Conservation (phyloP, 2,329 filamentous ascomycete species). For the Fusarium sp. region DNA sequence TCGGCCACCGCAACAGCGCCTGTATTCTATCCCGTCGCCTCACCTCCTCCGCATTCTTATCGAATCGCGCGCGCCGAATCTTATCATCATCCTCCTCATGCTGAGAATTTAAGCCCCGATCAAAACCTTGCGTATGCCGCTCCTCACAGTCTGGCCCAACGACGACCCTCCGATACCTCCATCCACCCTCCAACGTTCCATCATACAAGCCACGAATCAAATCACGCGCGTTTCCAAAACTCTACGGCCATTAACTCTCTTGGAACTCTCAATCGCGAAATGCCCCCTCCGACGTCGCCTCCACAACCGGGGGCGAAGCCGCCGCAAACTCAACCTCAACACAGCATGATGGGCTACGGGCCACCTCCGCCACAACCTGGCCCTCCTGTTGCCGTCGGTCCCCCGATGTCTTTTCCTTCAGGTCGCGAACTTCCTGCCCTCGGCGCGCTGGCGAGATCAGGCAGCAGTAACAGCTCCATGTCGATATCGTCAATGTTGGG, state of each 20-base stretch:
- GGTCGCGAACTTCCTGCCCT: slow-evolving; percentile 65
- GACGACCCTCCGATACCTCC: slow-evolving; percentile 55
- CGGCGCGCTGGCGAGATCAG: slow-evolving; percentile 58
- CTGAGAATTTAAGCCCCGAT: slow-evolving; percentile 37
- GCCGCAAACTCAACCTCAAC: slow-evolving; percentile 42
- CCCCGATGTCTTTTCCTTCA: slow-evolving; percentile 56
- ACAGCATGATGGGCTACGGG: slow-evolving; percentile 52
- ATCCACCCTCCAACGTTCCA: slow-evolving; percentile 51
- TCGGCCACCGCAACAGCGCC: slow-evolving; percentile 23
- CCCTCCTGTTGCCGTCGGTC: slow-evolving; percentile 54
- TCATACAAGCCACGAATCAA: slow-evolving; percentile 45
- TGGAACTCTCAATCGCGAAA: slow-evolving; percentile 51
- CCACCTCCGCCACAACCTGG: slow-evolving; percentile 56
- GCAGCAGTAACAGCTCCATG: slow-evolving; percentile 63
- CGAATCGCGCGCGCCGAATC: slow-evolving; percentile 33
- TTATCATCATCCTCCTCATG: slow-evolving; percentile 28
- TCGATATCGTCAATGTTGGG: slow-evolving; percentile 70
- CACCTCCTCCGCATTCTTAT: slow-evolving; percentile 17
- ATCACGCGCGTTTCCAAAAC: slow-evolving; percentile 55
- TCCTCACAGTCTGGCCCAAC: slow-evolving; percentile 43
- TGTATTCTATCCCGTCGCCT: slow-evolving; percentile 3
- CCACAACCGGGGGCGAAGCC: slow-evolving; percentile 49
- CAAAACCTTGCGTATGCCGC: slow-evolving; percentile 45
- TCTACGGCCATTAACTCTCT: slow-evolving; percentile 55
- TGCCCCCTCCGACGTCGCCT: slow-evolving; percentile 59